Evolutionary conservation across 768 basidiomycete genomes (phyloP), one percentile per base, ranked within the genome.

Genomic region (Lactifluus volemus): DNA sequence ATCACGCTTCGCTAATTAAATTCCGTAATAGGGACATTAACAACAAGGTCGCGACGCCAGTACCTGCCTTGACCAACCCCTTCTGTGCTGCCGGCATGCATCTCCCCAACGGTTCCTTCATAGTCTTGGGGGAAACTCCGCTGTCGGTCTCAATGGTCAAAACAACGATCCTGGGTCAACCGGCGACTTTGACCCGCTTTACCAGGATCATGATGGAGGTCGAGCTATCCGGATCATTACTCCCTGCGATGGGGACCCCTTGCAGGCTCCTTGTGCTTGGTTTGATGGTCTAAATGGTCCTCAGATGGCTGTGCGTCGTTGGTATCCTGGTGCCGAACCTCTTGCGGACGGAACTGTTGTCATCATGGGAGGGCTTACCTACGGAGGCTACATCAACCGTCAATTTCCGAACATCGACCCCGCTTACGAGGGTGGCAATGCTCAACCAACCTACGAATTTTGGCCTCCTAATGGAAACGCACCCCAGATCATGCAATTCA

Each of bases 41-140:
- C 25, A 12, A 19, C 15, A 42, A 25, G 21, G 34, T n/a, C 10
- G 58, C 58, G 8, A 59, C 58, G 1, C 42, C 50, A 2, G 14
- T 59, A 4, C 41, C 36, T 14, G 49, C 41, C 11, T 2, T 25
- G 21, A 59, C 58, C 0, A 59, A 59, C 3, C 12, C 58, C 7
- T 59, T 59, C 42, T 59, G 58, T 21, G 58, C 58, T 5, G 58
- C 50, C 4, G 58, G 58, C 42, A 59, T 59, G 50, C 58, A 59
- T 11, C 58, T 52, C 12, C 58, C 58, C 11, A 48, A 59, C 29
- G 50, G 14, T 0, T 59, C 58, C 1, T 59, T 7, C 4, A 50
- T 50, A 9, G 58, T 59, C 4, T 59, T 59, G 21, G 58, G 58
- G 58, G 58, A 2, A 59, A 59, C 10, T 17, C 5, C 3, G 58